Percentiles rank a stretch among this genome's conserved stretches.
These are phyloP conservation scores for Rosa rugosa DNA, from an alignment of 306 rosid genomes.

Conservation along the genomic window DNA sequence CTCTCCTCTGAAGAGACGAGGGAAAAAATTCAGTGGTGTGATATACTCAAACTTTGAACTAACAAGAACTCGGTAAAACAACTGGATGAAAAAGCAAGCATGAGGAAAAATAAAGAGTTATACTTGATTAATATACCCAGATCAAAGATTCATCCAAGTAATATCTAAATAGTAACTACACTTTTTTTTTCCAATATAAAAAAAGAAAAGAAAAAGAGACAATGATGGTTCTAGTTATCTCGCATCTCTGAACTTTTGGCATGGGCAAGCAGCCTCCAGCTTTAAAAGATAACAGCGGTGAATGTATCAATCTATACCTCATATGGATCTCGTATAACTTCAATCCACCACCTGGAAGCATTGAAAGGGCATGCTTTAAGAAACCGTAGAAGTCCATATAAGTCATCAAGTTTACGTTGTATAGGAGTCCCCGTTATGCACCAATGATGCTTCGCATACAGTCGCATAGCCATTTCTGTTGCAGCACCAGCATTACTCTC, in stretches of 20 bases:
- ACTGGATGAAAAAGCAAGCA: not conserved
- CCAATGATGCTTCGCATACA: constrained; percentile 81
- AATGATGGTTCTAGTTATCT: not conserved
- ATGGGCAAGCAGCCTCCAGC: constrained; percentile 1
- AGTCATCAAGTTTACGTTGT: constrained; percentile 88
- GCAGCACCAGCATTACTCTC: constrained; percentile 83
- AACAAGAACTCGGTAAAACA: not conserved
- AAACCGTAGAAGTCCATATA: constrained; percentile 81
- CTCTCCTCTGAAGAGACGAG: constrained; percentile 66
- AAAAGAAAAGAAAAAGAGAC: too few species aligned
- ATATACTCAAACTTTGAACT: constrained; percentile 10
- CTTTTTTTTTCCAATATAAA: not conserved
- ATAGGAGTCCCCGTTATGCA: constrained; percentile 97
- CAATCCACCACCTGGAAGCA: constrained; percentile 87
- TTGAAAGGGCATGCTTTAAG: constrained; percentile 79
- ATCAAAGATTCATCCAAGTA: not conserved
- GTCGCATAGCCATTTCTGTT: constrained; percentile 89
- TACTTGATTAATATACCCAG: not conserved
- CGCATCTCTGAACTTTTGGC: not conserved
- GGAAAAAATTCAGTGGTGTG: constrained; percentile 18
- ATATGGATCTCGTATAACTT: constrained; percentile 88
- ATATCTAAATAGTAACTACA: not conserved
- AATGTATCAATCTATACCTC: constrained; percentile 52
- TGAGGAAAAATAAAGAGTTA: not conserved
- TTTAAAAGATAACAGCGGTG: not conserved